Conservation (phyloP, 2,329 filamentous ascomycete genomes). For the Arthrobotrys sphaeroides region DNA sequence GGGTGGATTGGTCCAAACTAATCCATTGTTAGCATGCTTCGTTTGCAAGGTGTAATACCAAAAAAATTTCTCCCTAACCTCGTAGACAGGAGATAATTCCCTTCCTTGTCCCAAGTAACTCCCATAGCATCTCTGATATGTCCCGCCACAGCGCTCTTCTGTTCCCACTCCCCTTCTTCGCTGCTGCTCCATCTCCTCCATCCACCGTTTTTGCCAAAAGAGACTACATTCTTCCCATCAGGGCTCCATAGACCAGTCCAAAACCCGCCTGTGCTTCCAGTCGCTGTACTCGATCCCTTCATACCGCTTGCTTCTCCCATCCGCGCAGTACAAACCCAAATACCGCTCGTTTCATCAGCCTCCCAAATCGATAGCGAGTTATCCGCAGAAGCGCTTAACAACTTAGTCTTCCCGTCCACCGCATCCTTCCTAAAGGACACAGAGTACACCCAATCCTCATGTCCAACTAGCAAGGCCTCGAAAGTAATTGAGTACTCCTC, state of each 20-base stretch:
- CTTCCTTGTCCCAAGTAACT: slow-evolving; percentile 82
- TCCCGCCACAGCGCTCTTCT: slow-evolving; percentile 79
- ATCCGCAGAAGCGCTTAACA: slow-evolving; percentile 91
- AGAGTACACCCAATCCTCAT: slow-evolving; percentile 98
- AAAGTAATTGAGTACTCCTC: slow-evolving; percentile 83
- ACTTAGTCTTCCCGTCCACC: slow-evolving; percentile 69
- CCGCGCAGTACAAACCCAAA: slow-evolving; percentile 87
- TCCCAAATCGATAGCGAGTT: slow-evolving; percentile 96
- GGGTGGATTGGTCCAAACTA: slow-evolving; percentile 81
- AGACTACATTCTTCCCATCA: slow-evolving; percentile 76
- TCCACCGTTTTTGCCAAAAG: slow-evolving; percentile 87
- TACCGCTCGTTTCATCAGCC: slow-evolving; percentile 80
- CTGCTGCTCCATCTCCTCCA: slow-evolving; percentile 84
- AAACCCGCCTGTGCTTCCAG: slow-evolving; percentile 93
- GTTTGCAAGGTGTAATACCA: background rate
- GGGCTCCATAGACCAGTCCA: slow-evolving; percentile 96
- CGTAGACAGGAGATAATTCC: slow-evolving; percentile 86
- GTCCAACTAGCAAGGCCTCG: slow-evolving; percentile 89
- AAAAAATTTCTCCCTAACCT: slow-evolving; percentile 64
- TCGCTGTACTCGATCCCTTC: slow-evolving; percentile 95
- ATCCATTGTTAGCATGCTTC: background rate
- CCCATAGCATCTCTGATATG: slow-evolving; percentile 84
- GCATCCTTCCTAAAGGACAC: slow-evolving; percentile 73
- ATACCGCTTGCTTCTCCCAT: slow-evolving; percentile 93
- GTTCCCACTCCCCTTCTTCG: slow-evolving; percentile 73